A percentile compares a stretch with the other conserved stretches of the same genome.
These are phyloP conservation scores for Celoporthe dispersa DNA, from an alignment of 2,329 filamentous ascomycete genomes.

Conservation along the genomic window DNA sequence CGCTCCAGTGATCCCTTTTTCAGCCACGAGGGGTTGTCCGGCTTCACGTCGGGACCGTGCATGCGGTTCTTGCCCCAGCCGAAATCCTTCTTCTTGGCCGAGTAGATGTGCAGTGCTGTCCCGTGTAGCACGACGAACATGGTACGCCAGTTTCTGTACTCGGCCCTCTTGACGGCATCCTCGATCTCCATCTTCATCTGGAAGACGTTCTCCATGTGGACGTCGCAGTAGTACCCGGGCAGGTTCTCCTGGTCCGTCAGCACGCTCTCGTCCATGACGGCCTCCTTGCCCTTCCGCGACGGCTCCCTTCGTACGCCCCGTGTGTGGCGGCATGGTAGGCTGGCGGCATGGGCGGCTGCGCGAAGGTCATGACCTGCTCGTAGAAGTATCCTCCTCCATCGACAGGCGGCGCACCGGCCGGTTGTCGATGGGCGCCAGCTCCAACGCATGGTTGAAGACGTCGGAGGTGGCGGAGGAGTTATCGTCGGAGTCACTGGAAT, in stretches of 20 bases:
- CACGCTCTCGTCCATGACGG: conserved; percentile 32
- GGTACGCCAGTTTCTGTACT: conserved; percentile 66
- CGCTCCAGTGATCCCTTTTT: conserved; percentile 61
- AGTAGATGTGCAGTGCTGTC: conserved; percentile 69
- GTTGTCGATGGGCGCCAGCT: conserved; percentile 30
- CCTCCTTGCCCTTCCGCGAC: conserved; percentile 28
- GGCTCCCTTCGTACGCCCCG: conserved; percentile 45
- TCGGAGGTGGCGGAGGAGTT: conserved; percentile 24
- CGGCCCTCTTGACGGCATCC: conserved; percentile 64
- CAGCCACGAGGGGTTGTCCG: conserved; percentile 56
- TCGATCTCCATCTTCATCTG: conserved; percentile 69
- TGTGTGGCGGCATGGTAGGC: conserved; percentile 37
- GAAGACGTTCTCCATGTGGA: conserved; percentile 61
- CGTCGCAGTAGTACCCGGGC: conserved; percentile 61
- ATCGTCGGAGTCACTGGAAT: conserved; percentile 24
- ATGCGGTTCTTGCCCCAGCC: conserved; percentile 52
- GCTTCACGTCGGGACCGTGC: conserved; percentile 52
- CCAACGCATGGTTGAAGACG: conserved; percentile 29
- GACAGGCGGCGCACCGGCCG: conserved; percentile 48
- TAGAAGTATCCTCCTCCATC: conserved; percentile 61
- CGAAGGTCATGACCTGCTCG: conserved; percentile 54
- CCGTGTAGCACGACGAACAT: conserved; percentile 69
- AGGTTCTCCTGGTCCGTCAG: conserved; percentile 48
- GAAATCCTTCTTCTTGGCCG: conserved; percentile 60
- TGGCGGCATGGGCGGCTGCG: conserved; percentile 51